phyloP scores from a whole-genome alignment of 495 filamentous ascomycete species.

The Neurospora hispaniola region DNA sequence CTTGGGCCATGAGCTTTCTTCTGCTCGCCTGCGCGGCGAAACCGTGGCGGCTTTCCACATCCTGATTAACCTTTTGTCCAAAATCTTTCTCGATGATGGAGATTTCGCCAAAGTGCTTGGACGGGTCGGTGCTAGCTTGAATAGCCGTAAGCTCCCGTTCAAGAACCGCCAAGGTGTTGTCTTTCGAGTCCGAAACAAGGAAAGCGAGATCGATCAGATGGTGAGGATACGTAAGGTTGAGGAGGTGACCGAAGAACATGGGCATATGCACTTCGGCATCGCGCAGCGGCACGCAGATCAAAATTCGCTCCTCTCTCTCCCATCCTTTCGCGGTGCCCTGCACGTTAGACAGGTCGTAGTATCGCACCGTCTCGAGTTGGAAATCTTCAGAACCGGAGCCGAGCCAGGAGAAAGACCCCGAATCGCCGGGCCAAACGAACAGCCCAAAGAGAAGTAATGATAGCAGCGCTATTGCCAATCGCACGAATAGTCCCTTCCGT shows the following conservation, averaged over 20 bases:
- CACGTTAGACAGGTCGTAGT: constrained; percentile 88
- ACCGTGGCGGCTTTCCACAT: constrained; percentile 94
- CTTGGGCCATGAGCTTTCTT: constrained; percentile 96
- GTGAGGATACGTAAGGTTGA: constrained; percentile 95
- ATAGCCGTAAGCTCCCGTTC: constrained; percentile 62
- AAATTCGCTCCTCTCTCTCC: constrained; percentile 89
- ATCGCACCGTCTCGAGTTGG: constrained; percentile 84
- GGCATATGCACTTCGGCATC: constrained; percentile 88
- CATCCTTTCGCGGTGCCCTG: constrained; percentile 84
- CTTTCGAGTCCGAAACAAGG: constrained; percentile 94
- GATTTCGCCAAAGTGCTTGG: constrained; percentile 86
- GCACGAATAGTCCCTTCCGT: constrained; percentile 62
- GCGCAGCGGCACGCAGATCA: constrained; percentile 89
- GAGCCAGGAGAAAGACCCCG: constrained; percentile 60
- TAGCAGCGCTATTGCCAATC: constrained; percentile 42
- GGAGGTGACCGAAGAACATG: constrained; percentile 97
- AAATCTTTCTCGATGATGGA: constrained; percentile 99
- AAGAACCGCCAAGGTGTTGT: constrained; percentile 72
- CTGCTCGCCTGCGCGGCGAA: constrained; percentile 93
- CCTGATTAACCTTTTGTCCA: constrained; percentile 94
- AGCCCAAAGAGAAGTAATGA: constrained; percentile 48
- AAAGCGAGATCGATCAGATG: constrained; percentile 94
- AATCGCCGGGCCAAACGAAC: constrained; percentile 54
- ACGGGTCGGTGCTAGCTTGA: constrained; percentile 68
- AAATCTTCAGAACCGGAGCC: constrained; percentile 59